A percentile compares a stretch with the other conserved stretches of the same genome.
phyloP scores from a whole-genome alignment of 2,329 filamentous ascomycete genomes.

The Stenocarpella maydis region DNA sequence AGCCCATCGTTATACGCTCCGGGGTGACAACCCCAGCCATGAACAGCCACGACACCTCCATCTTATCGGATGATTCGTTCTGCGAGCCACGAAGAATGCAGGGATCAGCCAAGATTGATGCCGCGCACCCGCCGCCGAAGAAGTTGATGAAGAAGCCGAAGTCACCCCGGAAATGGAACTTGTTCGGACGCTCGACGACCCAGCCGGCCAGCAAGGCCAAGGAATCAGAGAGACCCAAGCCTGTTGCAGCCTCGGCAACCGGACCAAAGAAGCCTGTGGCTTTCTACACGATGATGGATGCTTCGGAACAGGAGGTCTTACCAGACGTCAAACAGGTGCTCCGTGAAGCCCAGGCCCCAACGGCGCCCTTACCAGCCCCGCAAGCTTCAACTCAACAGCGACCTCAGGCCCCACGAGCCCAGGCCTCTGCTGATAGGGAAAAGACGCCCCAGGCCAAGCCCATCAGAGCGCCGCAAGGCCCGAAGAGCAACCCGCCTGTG shows the following conservation, averaged over 20 bases:
- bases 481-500: conserved; percentile 13
- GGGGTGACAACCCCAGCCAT: conserved; percentile 55
- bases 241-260: conserved; percentile 58
- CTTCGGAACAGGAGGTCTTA: conserved; percentile 58
- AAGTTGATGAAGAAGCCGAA: conserved; percentile 64
- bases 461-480: not conserved
- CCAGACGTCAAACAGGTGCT: conserved; percentile 57
- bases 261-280: conserved; percentile 61
- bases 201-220: conserved; percentile 50
- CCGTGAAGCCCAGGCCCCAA: conserved; percentile 55
- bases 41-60: conserved; percentile 64
- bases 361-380: conserved; percentile 32
- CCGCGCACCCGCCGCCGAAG: conserved; percentile 50
- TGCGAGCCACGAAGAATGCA: conserved; percentile 50
- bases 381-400: not conserved
- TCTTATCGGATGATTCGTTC: conserved; percentile 65
- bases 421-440: not conserved
- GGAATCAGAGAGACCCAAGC: conserved; percentile 47
- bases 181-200: conserved; percentile 65
- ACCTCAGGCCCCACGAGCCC: conserved; percentile 3
- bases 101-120: conserved; percentile 42
- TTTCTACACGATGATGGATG: conserved; percentile 70
- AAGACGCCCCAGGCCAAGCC: not conserved
- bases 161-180: conserved; percentile 69
- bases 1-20: conserved; percentile 58